A percentile compares a stretch with the other conserved stretches of the same genome.
Evolutionary conservation across 2,329 filamentous ascomycete species (phyloP).

Genomic region (Plectosphaerella plurivora): DNA sequence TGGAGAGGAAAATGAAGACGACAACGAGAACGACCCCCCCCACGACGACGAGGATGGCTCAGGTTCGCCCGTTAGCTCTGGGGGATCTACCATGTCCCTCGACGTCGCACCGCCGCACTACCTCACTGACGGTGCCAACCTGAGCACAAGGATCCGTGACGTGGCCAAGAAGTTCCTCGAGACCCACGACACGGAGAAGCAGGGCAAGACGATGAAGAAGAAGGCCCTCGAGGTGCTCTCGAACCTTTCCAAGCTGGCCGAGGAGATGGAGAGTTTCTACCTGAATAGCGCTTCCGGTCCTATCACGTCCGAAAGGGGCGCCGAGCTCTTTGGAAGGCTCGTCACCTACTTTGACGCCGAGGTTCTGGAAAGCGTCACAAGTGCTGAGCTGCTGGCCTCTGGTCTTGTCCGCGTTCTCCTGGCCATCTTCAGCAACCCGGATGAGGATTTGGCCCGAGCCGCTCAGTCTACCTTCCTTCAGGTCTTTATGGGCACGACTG

Average conservation of each 20-base stretch:
- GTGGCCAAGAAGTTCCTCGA: conserved; percentile 82
- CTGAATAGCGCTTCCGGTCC: conserved; percentile 45
- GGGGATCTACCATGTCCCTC: conserved; percentile 61
- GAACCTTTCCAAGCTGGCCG: conserved; percentile 66
- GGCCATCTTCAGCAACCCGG: conserved; percentile 71
- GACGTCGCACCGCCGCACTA: conserved; percentile 48
- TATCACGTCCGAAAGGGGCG: conserved; percentile 46
- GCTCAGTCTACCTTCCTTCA: conserved; percentile 83
- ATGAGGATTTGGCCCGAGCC: conserved; percentile 55
- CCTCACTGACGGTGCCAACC: conserved; percentile 45
- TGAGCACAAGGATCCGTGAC: conserved; percentile 69
- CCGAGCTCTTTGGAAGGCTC: conserved; percentile 67
- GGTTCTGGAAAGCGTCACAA: conserved; percentile 88
- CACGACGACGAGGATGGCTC: conserved; percentile 55
- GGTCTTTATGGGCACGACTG: conserved; percentile 79
- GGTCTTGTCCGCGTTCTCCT: conserved; percentile 82
- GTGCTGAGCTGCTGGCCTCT: conserved; percentile 87
- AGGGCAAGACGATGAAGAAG: conserved; percentile 67
- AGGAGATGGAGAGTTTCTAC: conserved; percentile 70
- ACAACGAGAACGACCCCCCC: conserved; percentile 50
- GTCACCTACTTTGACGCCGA: conserved; percentile 85
- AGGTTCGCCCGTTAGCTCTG: conserved; percentile 62
- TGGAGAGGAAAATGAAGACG: conserved; percentile 42
- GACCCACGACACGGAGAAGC: conserved; percentile 71
- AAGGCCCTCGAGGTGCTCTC: conserved; percentile 74